A percentile compares a stretch with the other conserved stretches of the same genome.
Conservation (phyloP, 2,329 filamentous ascomycete genomes). For the Alternaria gansuensis region DNA sequence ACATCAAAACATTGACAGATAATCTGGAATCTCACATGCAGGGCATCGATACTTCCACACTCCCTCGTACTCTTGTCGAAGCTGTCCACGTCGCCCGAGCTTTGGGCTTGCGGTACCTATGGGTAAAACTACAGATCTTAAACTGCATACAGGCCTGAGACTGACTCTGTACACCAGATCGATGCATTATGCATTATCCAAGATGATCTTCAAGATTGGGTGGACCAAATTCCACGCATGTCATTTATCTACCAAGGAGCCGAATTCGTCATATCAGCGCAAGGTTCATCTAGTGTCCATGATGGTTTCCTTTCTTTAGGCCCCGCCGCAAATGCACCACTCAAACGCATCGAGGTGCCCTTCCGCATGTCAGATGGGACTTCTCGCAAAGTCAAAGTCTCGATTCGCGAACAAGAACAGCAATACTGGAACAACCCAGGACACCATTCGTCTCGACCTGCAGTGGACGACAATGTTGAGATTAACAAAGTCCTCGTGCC, state of each 20-base stretch:
- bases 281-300: constrained; percentile 3
- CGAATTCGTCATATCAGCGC: constrained; percentile 7
- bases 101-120: constrained; percentile 6
- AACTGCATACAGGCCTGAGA: background rate
- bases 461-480: background rate
- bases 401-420: background rate
- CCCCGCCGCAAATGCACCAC: background rate
- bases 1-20: background rate
- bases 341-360: background rate
- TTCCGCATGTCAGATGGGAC: constrained; percentile 1
- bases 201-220: constrained; percentile 6
- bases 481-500: background rate
- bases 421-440: background rate
- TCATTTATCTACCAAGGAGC: constrained; percentile 3
- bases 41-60: background rate
- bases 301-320: constrained; percentile 3
- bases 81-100: background rate
- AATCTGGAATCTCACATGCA: background rate
- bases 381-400: constrained; percentile 2
- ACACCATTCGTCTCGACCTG: background rate
- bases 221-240: constrained; percentile 9
- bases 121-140: background rate
- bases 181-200: constrained; percentile 10
- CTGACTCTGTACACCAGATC: background rate
- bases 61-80: constrained; percentile 2